These are phyloP conservation scores for Coemansia sp. DNA, from an alignment of 192 early-diverging fungal genomes.

Conservation along the genomic window DNA sequence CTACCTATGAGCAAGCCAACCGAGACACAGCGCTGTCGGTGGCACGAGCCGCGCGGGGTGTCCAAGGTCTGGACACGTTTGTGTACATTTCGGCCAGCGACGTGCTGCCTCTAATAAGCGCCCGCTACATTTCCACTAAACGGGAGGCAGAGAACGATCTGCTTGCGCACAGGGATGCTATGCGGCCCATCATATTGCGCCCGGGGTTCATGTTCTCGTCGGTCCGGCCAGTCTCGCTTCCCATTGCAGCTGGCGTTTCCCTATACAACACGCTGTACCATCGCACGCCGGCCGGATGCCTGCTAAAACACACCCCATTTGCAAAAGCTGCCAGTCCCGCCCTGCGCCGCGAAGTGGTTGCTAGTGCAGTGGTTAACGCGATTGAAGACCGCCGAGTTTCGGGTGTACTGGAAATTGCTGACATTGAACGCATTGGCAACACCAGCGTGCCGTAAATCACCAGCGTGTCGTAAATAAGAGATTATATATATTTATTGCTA, in stretches of 20 bases:
- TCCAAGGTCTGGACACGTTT: conserved; percentile 53
- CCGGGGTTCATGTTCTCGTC: conserved; percentile 64
- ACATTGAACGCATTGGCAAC: conserved; percentile 36
- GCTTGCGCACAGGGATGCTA: conserved; percentile 38
- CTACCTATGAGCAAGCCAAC: conserved; percentile 63
- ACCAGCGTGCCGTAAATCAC: not conserved
- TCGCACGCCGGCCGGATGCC: conserved; percentile 33
- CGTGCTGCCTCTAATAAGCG: conserved; percentile 57
- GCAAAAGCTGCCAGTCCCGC: conserved; percentile 40
- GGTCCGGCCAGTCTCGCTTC: conserved; percentile 55
- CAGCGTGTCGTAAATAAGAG: not conserved
- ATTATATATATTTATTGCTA: not conserved
- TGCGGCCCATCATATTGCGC: conserved; percentile 55
- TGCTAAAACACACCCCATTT: conserved; percentile 28
- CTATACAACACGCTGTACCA: conserved; percentile 36
- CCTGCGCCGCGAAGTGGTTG: conserved; percentile 39
- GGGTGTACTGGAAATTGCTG: conserved; percentile 27
- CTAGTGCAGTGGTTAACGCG: conserved; percentile 30
- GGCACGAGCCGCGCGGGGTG: conserved; percentile 51
- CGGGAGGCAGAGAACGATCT: conserved; percentile 63
- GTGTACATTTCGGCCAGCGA: conserved; percentile 68
- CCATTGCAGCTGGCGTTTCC: conserved; percentile 55
- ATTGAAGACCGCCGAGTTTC: conserved; percentile 23
- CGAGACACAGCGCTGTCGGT: conserved; percentile 65
- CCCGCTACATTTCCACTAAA: conserved; percentile 67